Evolutionary conservation across 148 eudicot species (phyloP).

Genomic region (Camellia lanceoleosa): DNA sequence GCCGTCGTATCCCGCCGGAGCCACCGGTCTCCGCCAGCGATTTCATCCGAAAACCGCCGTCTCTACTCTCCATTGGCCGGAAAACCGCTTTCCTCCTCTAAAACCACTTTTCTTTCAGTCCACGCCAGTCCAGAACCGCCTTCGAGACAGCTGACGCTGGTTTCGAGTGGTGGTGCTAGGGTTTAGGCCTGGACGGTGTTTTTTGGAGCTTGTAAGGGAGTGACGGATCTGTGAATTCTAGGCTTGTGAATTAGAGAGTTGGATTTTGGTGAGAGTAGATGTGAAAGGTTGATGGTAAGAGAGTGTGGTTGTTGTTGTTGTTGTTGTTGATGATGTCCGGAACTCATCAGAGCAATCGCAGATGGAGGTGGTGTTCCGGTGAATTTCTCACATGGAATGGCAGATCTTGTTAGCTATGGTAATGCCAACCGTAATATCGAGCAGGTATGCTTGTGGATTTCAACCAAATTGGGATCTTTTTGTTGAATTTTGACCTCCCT

Average conservation of each 20-base stretch:
- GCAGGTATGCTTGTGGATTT: conserved; percentile 44
- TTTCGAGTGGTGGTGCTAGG: conserved; percentile 22
- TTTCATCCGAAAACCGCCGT: too few relatives aligned
- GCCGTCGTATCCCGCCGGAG: too few relatives aligned
- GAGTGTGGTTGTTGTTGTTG: conserved; percentile 23
- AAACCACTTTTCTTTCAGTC: background rate
- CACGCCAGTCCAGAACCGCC: conserved; percentile 1
- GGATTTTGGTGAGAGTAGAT: conserved; percentile 15
- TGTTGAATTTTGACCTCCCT: background rate
- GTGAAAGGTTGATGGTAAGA: conserved; percentile 30
- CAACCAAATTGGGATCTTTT: background rate
- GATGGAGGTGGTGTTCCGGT: conserved; percentile 49
- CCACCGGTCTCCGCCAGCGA: too few relatives aligned
- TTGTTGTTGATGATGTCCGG: conserved; percentile 80
- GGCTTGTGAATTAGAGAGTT: background rate
- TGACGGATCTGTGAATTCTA: conserved; percentile 22
- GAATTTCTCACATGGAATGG: conserved; percentile 91
- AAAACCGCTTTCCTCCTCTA: background rate
- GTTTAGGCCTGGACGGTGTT: conserved; percentile 10
- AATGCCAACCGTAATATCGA: conserved; percentile 67
- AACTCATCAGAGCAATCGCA: conserved; percentile 35
- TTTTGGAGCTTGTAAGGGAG: conserved; percentile 6
- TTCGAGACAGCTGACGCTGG: background rate
- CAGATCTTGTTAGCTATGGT: conserved; percentile 74
- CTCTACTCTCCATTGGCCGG: background rate